A percentile compares a stretch with the other conserved stretches of the same genome.
Evolutionary conservation across 257 asterid species (phyloP).

Genomic region (Paraleonurus japonicus): DNA sequence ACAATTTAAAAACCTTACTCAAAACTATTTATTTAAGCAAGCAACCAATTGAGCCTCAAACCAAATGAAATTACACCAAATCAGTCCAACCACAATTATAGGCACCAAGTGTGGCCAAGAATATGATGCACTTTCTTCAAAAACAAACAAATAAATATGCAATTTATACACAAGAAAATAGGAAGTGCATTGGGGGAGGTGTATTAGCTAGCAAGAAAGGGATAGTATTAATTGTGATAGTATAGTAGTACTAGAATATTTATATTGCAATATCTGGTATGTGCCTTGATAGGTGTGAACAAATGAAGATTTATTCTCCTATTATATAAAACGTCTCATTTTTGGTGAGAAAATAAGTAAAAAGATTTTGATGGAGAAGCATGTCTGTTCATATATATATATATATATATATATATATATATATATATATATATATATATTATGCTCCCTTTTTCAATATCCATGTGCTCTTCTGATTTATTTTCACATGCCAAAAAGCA

Average conservation of each 20-base stretch:
- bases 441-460: constrained; percentile 15
- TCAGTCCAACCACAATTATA: neutral
- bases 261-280: neutral
- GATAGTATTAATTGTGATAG: neutral
- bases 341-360: neutral
- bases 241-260: too few relatives aligned
- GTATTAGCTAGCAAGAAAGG: neutral
- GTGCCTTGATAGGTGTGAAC: constrained; percentile 23
- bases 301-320: constrained; percentile 10
- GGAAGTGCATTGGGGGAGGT: constrained; percentile 12
- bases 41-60: neutral
- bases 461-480: constrained; percentile 34
- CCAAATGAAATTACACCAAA: neutral
- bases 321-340: neutral
- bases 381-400: constrained; percentile 32
- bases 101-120: neutral
- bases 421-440: too few relatives aligned
- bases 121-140: neutral
- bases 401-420: too few relatives aligned
- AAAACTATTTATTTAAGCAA: neutral
- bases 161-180: neutral
- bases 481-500: constrained; percentile 26
- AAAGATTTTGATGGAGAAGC: constrained; percentile 22
- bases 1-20: too few relatives aligned
- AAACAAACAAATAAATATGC: neutral